These are phyloP conservation scores for Lachancea lanzarotensis DNA, from an alignment of 805 yeast species.

Conservation along the genomic window DNA sequence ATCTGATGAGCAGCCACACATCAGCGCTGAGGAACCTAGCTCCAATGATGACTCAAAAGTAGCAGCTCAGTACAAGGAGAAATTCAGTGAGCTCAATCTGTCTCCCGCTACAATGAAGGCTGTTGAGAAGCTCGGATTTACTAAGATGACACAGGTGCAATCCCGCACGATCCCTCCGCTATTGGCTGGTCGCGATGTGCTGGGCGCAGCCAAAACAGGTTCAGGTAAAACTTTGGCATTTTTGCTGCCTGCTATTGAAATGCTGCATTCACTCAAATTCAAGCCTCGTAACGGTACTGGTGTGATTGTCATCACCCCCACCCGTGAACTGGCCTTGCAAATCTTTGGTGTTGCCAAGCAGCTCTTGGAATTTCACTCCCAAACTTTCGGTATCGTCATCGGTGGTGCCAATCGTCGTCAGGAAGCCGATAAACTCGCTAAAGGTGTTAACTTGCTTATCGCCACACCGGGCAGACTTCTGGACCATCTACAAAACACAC, in stretches of 20 bases:
- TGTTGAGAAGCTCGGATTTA: slow-evolving; percentile 82
- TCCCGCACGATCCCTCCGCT: slow-evolving; percentile 94
- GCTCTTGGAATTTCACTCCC: slow-evolving; percentile 81
- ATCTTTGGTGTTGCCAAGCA: slow-evolving; percentile 97
- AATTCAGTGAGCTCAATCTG: slow-evolving; percentile 49
- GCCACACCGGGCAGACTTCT: slow-evolving; percentile 97
- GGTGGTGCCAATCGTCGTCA: slow-evolving; percentile 98
- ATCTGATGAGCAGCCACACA: background rate
- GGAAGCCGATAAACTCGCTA: slow-evolving; percentile 88
- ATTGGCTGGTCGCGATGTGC: slow-evolving; percentile 91
- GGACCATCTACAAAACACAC: slow-evolving; percentile 94
- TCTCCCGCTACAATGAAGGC: slow-evolving; percentile 81
- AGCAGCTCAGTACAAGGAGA: slow-evolving; percentile 17
- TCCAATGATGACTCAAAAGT: background rate
- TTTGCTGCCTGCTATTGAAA: slow-evolving; percentile 90
- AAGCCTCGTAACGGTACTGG: slow-evolving; percentile 99
- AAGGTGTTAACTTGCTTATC: slow-evolving; percentile 88
- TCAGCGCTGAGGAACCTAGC: background rate
- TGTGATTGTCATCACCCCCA: slow-evolving; percentile 91
- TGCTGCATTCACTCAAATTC: slow-evolving; percentile 81
- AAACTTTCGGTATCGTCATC: slow-evolving; percentile 92
- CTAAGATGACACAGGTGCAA: slow-evolving; percentile 89
- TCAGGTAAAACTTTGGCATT: slow-evolving; percentile 97
- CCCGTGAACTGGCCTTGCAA: slow-evolving; percentile 95
- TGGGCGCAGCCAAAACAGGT: slow-evolving; percentile 99